Evolutionary conservation across 331 rosid species (phyloP).

Genomic region (Ulmus americana): DNA sequence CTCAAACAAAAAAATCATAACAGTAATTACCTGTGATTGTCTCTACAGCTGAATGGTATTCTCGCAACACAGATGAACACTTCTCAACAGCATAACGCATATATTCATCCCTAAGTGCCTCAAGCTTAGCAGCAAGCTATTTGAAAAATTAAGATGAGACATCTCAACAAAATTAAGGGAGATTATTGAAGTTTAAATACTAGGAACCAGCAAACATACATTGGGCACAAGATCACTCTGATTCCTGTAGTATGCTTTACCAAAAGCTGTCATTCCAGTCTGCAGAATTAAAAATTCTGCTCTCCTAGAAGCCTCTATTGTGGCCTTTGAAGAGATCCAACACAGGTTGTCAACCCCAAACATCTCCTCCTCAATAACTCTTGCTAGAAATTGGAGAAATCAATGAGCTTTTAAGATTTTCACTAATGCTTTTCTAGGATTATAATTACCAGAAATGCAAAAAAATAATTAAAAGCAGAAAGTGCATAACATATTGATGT

Average conservation of each 20-base stretch:
- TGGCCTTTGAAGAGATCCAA: conserved; percentile 93
- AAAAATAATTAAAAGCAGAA: background rate
- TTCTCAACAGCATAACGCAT: conserved; percentile 81
- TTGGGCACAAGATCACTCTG: conserved; percentile 81
- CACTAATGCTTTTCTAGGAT: background rate
- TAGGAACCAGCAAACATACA: conserved; percentile 41
- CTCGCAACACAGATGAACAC: conserved; percentile 63
- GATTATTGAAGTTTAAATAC: conserved; percentile 16
- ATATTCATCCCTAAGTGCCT: conserved; percentile 89
- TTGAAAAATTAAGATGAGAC: background rate
- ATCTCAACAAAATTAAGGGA: background rate
- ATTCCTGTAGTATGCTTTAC: conserved; percentile 83
- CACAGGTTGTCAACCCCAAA: conserved; percentile 89
- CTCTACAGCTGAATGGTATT: conserved; percentile 76
- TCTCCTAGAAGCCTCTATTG: conserved; percentile 71
- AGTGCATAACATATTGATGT: background rate
- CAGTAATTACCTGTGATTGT: conserved; percentile 69
- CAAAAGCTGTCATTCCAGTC: conserved; percentile 97
- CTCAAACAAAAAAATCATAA: conserved; percentile 21
- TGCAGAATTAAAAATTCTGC: conserved; percentile 83
- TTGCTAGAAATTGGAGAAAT: conserved; percentile 44
- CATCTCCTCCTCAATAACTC: conserved; percentile 94
- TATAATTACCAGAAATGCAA: background rate
- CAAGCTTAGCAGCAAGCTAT: conserved; percentile 89
- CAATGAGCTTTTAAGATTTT: background rate